phyloP scores from a whole-genome alignment of 148 eudicot species.

The Camellia sinensis region DNA sequence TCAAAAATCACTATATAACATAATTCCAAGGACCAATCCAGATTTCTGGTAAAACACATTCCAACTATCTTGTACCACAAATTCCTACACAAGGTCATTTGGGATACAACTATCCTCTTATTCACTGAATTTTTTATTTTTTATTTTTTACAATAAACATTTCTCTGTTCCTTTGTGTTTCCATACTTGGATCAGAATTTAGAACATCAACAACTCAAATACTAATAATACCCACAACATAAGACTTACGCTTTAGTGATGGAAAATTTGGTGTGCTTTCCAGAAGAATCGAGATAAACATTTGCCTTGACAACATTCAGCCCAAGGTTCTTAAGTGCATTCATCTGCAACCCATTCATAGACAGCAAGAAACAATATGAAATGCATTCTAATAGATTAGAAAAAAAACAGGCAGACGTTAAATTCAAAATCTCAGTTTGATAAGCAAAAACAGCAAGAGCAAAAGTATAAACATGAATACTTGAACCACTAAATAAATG shows the following conservation, averaged over 20 bases:
- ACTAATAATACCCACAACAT: conserved; percentile 17
- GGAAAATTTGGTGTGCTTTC: conserved; percentile 94
- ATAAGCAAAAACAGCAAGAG: not conserved
- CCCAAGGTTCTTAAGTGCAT: conserved; percentile 86
- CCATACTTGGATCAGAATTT: not conserved
- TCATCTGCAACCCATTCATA: conserved; percentile 68
- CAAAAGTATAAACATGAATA: not conserved
- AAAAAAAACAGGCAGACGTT: conserved; percentile 1
- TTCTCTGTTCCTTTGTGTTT: not conserved
- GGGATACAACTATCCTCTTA: not conserved
- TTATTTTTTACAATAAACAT: not conserved
- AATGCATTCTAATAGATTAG: conserved; percentile 21
- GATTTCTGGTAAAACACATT: not conserved
- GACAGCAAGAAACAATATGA: conserved; percentile 26
- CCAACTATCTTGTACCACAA: not conserved
- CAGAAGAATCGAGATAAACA: conserved; percentile 93
- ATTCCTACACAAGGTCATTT: not conserved
- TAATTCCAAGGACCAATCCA: conserved; percentile 1
- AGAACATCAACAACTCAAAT: conserved; percentile 16
- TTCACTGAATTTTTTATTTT: not conserved
- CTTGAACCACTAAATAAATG: not conserved
- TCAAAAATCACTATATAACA: not conserved
- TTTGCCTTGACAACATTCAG: conserved; percentile 93
- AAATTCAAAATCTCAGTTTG: not conserved
- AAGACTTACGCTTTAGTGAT: conserved; percentile 90